A percentile compares a stretch with the other conserved stretches of the same genome.
phyloP scores from a whole-genome alignment of 306 rosid genomes.

The Cicer arietinum region DNA sequence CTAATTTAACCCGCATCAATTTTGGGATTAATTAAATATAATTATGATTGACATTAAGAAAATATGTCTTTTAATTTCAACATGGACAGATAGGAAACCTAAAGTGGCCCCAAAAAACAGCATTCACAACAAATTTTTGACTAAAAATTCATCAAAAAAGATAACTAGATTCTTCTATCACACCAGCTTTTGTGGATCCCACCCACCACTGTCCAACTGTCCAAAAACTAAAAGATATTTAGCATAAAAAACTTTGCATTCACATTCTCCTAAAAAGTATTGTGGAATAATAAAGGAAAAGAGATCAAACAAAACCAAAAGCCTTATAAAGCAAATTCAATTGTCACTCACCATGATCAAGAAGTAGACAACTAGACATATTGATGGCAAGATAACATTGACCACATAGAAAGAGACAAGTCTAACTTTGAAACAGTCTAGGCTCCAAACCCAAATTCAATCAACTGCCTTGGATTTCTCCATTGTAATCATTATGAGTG shows the following conservation, averaged over 20 bases:
- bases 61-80: slow-evolving; percentile 38
- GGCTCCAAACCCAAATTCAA: slow-evolving; percentile 46
- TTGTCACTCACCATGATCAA: slow-evolving; percentile 48
- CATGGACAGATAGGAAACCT: slow-evolving; percentile 41
- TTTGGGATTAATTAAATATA: slow-evolving; percentile 29
- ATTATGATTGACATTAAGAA: slow-evolving; percentile 37
- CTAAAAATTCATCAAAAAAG: slow-evolving; percentile 52
- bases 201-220: slow-evolving; percentile 57
- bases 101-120: slow-evolving; percentile 50
- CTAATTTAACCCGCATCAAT: neutral
- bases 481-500: neutral
- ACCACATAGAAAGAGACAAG: slow-evolving; percentile 43
- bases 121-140: slow-evolving; percentile 50
- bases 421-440: slow-evolving; percentile 38
- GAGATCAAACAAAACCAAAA: slow-evolving; percentile 37
- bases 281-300: slow-evolving; percentile 24
- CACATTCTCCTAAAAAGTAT: slow-evolving; percentile 48
- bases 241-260: slow-evolving; percentile 43
- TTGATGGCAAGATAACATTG: slow-evolving; percentile 33
- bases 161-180: slow-evolving; percentile 47
- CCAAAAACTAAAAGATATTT: slow-evolving; percentile 46
- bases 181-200: slow-evolving; percentile 72
- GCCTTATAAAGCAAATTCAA: slow-evolving; percentile 54
- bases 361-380: slow-evolving; percentile 14
- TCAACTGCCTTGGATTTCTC: slow-evolving; percentile 32